Conservation (phyloP, 345 rosid genomes). For the Angophora floribunda region DNA sequence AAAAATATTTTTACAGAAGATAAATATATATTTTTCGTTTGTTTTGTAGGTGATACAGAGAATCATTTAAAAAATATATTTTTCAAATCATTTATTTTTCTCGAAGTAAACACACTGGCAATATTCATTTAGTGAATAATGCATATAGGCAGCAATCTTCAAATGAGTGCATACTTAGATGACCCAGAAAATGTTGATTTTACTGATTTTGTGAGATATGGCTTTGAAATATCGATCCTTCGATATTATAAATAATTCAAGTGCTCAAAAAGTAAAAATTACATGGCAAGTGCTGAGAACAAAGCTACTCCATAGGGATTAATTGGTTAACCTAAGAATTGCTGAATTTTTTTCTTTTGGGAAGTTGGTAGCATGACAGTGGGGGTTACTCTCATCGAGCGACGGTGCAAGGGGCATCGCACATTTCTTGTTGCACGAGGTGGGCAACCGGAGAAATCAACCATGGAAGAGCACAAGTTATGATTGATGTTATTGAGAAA, state of each 20-base stretch:
- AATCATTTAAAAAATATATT: too few relatives aligned
- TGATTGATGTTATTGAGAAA: background rate
- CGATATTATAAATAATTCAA: background rate
- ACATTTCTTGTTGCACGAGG: background rate
- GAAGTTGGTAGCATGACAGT: background rate
- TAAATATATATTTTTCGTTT: too few relatives aligned
- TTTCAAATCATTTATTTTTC: too few relatives aligned
- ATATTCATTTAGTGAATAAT: background rate
- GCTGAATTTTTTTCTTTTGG: background rate
- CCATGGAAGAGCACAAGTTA: background rate
- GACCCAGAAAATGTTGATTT: background rate
- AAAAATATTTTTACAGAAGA: background rate
- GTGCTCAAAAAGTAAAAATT: background rate
- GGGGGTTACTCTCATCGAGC: background rate
- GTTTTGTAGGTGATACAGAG: too few relatives aligned
- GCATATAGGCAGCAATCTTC: background rate
- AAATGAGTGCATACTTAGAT: background rate
- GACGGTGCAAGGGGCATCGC: background rate
- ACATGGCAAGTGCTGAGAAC: background rate
- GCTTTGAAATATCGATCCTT: background rate
- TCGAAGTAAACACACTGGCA: too few relatives aligned
- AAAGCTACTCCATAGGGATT: background rate
- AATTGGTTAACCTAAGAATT: background rate
- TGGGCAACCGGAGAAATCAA: background rate
- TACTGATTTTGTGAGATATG: background rate